Evolutionary conservation across 2,329 filamentous ascomycete species (phyloP).

Genomic region (Xylaria multiplex): DNA sequence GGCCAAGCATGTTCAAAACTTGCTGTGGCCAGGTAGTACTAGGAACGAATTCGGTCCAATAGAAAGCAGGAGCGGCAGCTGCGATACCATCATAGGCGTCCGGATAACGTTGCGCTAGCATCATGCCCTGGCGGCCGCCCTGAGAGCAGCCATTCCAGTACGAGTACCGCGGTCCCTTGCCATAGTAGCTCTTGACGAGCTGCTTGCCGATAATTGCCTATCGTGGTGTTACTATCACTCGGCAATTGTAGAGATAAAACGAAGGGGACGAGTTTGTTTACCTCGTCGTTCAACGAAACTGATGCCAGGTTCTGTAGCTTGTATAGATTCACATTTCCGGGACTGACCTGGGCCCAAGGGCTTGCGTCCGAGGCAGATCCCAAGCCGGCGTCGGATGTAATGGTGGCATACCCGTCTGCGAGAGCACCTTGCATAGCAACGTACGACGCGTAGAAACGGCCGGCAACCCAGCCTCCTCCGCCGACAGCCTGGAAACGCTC

Average conservation of each 20-base stretch:
- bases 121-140: conserved; percentile 65
- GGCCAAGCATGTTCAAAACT: conserved; percentile 31
- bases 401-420: conserved; percentile 44
- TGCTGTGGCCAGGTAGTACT: conserved; percentile 37
- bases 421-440: conserved; percentile 38
- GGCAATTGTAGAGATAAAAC: not conserved
- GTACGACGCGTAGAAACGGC: conserved; percentile 36
- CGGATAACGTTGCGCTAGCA: conserved; percentile 62
- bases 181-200: conserved; percentile 55
- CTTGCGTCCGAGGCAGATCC: conserved; percentile 26
- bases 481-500: conserved; percentile 53
- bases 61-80: conserved; percentile 54
- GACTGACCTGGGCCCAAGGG: conserved; percentile 35
- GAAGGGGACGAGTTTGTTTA: conserved; percentile 7
- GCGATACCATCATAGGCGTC: conserved; percentile 65
- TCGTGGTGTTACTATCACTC: conserved; percentile 7
- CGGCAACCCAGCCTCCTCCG: conserved; percentile 51
- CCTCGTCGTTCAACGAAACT: conserved; percentile 45
- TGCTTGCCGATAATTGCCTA: conserved; percentile 55
- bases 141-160: conserved; percentile 64
- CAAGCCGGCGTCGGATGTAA: conserved; percentile 45
- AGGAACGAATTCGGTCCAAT: conserved; percentile 34
- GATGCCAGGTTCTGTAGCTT: conserved; percentile 45
- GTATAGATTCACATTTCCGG: conserved; percentile 44
- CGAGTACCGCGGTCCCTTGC: conserved; percentile 52